Evolutionary conservation across 768 basidiomycete species (phyloP).

Genomic region (Phaeotremella skinneri): DNA sequence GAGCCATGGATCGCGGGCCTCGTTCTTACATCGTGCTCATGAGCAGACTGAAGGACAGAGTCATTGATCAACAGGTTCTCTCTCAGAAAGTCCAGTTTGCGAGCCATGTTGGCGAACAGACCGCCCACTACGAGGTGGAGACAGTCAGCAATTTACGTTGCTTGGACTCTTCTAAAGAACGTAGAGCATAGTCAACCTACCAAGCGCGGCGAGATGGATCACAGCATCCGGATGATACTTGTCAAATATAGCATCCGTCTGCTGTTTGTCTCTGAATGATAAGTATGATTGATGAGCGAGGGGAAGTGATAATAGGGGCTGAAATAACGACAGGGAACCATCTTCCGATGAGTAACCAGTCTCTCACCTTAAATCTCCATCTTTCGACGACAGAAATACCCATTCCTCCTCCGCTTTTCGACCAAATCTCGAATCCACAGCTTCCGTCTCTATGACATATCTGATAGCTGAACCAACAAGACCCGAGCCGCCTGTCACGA

Average conservation of each 20-base stretch:
- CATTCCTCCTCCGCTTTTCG: conserved; percentile 72
- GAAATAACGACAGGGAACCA: neutral
- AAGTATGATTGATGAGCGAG: conserved; percentile 1
- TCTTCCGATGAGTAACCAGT: conserved; percentile 6
- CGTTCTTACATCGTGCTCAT: conserved; percentile 57
- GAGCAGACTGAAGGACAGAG: conserved; percentile 76
- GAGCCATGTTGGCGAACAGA: conserved; percentile 91
- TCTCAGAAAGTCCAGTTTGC: conserved; percentile 90
- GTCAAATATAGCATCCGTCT: conserved; percentile 72
- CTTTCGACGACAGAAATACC: conserved; percentile 75
- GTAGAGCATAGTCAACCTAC: conserved; percentile 52
- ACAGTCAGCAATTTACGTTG: neutral
- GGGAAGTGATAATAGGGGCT: conserved; percentile 1
- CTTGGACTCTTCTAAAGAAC: neutral
- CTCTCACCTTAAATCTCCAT: conserved; percentile 76
- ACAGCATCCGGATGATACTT: conserved; percentile 94
- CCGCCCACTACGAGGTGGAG: conserved; percentile 77
- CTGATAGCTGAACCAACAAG: conserved; percentile 83
- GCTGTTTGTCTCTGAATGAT: conserved; percentile 62
- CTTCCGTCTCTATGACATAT: conserved; percentile 73
- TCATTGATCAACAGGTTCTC: conserved; percentile 96
- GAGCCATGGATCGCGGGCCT: neutral
- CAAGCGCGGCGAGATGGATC: conserved; percentile 91
- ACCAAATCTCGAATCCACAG: conserved; percentile 74
- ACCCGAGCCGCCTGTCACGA: conserved; percentile 60